phyloP scores from a whole-genome alignment of 2,329 filamentous ascomycete species.

The Grosmannia penicillata region DNA sequence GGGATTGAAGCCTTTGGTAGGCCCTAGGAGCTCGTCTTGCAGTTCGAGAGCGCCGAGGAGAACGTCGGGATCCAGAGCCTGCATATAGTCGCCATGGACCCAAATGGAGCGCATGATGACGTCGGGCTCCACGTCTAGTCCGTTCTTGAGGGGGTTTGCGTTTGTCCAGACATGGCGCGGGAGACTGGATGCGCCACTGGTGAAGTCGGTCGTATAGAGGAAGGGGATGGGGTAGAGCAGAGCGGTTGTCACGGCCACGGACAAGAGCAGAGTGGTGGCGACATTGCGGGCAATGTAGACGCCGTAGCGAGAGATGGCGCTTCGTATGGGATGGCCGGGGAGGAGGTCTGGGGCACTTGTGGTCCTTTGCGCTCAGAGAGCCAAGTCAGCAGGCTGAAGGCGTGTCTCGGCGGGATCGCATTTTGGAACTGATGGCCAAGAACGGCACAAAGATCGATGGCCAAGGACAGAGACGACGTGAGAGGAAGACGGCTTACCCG shows the following conservation, averaged over 20 bases:
- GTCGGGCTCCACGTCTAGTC: constrained; percentile 37
- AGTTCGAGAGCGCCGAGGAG: constrained; percentile 52
- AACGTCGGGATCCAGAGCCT: constrained; percentile 51
- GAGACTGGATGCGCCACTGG: constrained; percentile 54
- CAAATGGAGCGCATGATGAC: constrained; percentile 73
- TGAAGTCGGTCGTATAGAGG: constrained; percentile 57
- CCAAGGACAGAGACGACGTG: neutral
- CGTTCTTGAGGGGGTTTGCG: constrained; percentile 45
- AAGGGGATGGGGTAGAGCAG: constrained; percentile 65
- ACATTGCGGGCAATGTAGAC: constrained; percentile 59
- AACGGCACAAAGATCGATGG: neutral
- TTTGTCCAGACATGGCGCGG: constrained; percentile 74
- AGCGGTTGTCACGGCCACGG: constrained; percentile 54
- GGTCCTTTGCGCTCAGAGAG: constrained; percentile 43
- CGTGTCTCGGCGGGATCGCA: no score
- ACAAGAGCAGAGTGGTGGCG: constrained; percentile 56
- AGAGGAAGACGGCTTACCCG: constrained; percentile 39
- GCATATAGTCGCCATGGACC: constrained; percentile 71
- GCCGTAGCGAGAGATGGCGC: constrained; percentile 53
- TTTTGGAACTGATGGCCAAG: no score
- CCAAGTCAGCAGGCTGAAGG: constrained; percentile 1
- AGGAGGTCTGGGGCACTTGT: constrained; percentile 56
- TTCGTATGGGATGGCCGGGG: constrained; percentile 49
- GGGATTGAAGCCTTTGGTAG: constrained; percentile 40
- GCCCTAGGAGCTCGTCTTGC: constrained; percentile 54